phyloP scores from a whole-genome alignment of 2,329 filamentous ascomycete species.

The Drechmeria coniospora region DNA sequence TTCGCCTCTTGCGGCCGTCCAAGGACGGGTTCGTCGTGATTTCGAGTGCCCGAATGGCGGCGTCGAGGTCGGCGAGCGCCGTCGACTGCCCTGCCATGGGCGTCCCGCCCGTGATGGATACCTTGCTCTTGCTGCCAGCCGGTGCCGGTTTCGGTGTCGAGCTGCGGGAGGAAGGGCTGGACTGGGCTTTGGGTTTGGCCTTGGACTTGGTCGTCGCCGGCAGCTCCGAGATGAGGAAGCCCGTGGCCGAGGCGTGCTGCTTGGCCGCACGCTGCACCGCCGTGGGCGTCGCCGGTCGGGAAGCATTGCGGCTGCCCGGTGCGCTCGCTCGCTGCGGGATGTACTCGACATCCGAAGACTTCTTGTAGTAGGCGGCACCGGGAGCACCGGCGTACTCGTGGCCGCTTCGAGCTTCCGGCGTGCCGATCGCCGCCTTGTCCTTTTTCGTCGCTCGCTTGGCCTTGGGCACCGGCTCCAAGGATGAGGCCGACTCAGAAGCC shows the following conservation, averaged over 20 bases:
- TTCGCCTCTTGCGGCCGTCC: slow-evolving; percentile 37
- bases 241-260: slow-evolving; percentile 45
- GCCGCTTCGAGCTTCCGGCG: slow-evolving; percentile 45
- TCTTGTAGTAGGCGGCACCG: slow-evolving; percentile 63
- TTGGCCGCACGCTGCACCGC: slow-evolving; percentile 31
- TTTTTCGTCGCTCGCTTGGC: slow-evolving; percentile 30
- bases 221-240: slow-evolving; percentile 68
- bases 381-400: slow-evolving; percentile 45
- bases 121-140: slow-evolving; percentile 40
- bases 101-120: slow-evolving; percentile 59
- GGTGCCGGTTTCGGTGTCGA: slow-evolving; percentile 40
- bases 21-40: slow-evolving; percentile 78
- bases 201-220: slow-evolving; percentile 41
- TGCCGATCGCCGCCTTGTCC: slow-evolving; percentile 49
- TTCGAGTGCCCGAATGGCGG: slow-evolving; percentile 78
- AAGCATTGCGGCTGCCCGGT: slow-evolving; percentile 20
- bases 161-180: slow-evolving; percentile 33
- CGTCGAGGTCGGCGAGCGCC: slow-evolving; percentile 53
- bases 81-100: slow-evolving; percentile 72
- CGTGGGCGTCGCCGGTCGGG: slow-evolving; percentile 20
- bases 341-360: slow-evolving; percentile 54
- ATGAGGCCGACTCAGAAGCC: slow-evolving; percentile 7
- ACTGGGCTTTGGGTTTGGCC: slow-evolving; percentile 39
- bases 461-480: slow-evolving; percentile 31
- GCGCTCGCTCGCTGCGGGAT: slow-evolving; percentile 37